These are phyloP conservation scores for Torulaspora maleeae DNA, from an alignment of 805 yeast genomes.

Conservation along the genomic window DNA sequence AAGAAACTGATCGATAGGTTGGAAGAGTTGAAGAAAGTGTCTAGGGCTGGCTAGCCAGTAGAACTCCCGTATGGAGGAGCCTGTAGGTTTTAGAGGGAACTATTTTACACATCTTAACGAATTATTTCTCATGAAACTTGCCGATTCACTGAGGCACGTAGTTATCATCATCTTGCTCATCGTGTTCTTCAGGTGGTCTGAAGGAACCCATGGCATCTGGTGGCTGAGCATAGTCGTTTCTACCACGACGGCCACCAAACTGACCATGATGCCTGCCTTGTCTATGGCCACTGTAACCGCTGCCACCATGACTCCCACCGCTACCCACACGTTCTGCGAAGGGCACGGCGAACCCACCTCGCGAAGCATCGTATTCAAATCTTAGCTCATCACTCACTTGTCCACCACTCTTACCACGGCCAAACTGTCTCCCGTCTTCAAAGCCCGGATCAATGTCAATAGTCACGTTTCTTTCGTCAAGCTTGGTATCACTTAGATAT, in stretches of 20 bases:
- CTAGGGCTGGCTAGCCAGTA: conserved; percentile 5
- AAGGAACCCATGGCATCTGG: conserved; percentile 19
- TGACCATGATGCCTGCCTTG: conserved; percentile 10
- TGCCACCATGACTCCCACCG: conserved; percentile 3
- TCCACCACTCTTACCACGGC: conserved; percentile 90
- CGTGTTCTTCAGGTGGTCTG: conserved; percentile 9
- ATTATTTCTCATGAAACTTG: background rate
- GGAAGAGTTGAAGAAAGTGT: conserved; percentile 30
- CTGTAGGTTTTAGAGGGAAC: background rate
- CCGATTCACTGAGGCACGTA: conserved; percentile 22
- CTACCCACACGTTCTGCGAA: conserved; percentile 31
- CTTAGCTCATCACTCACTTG: conserved; percentile 72
- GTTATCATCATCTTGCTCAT: conserved; percentile 26
- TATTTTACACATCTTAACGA: conserved; percentile 7
- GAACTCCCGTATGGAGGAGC: background rate
- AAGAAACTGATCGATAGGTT: conserved; percentile 35
- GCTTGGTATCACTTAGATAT: conserved; percentile 71
- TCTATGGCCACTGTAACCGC: conserved; percentile 7
- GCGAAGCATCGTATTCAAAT: conserved; percentile 46
- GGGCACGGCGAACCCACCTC: conserved; percentile 45
- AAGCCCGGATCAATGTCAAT: conserved; percentile 96
- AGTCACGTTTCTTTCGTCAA: conserved; percentile 76
- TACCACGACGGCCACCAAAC: conserved; percentile 9
- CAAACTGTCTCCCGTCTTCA: conserved; percentile 91
- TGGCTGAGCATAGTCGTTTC: conserved; percentile 13